Conservation (phyloP, 495 filamentous ascomycete species). For the Acidomyces sp. region DNA sequence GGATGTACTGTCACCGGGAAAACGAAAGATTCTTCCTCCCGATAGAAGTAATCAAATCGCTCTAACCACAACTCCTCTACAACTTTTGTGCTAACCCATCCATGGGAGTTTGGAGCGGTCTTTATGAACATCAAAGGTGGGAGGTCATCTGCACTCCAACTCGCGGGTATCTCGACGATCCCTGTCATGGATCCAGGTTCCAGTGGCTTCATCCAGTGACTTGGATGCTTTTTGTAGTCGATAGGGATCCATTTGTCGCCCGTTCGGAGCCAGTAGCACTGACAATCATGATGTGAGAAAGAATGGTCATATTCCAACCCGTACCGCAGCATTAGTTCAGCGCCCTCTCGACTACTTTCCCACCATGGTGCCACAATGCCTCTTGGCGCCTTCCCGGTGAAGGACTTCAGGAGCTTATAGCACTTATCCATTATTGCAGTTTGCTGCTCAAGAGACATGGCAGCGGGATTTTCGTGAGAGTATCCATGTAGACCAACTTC, state of each 20-base stretch:
- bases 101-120: slow-evolving; percentile 39
- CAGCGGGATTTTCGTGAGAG: slow-evolving; percentile 60
- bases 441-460: slow-evolving; percentile 64
- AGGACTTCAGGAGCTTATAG: slow-evolving; percentile 55
- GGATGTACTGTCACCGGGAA: slow-evolving; percentile 51
- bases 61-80: slow-evolving; percentile 47
- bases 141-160: slow-evolving; percentile 37
- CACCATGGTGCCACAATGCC: slow-evolving; percentile 48
- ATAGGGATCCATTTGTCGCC: slow-evolving; percentile 38
- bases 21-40: slow-evolving; percentile 48
- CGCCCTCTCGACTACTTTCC: slow-evolving; percentile 39
- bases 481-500: slow-evolving; percentile 56
- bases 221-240: slow-evolving; percentile 38
- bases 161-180: slow-evolving; percentile 43
- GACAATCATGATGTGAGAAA: slow-evolving; percentile 43
- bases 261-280: slow-evolving; percentile 41
- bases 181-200: slow-evolving; percentile 33
- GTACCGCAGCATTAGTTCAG: slow-evolving; percentile 34
- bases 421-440: slow-evolving; percentile 57
- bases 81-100: slow-evolving; percentile 43
- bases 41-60: slow-evolving; percentile 48
- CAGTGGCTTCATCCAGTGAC: slow-evolving; percentile 45
- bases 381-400: slow-evolving; percentile 56
- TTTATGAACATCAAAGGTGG: slow-evolving; percentile 49
- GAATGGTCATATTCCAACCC: slow-evolving; percentile 34